phyloP scores from a whole-genome alignment of 805 yeast genomes.

The Vanderwaltozyma yarrowii region DNA sequence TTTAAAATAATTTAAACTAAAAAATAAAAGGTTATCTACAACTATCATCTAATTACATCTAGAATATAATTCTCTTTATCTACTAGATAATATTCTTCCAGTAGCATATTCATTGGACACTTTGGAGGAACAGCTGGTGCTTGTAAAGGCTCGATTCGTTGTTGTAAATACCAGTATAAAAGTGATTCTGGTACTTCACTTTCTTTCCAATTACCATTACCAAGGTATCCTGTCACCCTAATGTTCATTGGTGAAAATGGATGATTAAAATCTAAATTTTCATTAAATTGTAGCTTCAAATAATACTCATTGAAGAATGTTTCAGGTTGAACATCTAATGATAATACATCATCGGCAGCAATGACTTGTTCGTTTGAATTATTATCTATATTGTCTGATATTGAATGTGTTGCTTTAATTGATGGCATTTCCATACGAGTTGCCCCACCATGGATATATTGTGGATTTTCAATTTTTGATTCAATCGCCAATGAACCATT shows the following conservation, averaged over 20 bases:
- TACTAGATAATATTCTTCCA: constrained; percentile 17
- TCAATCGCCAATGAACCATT: no score
- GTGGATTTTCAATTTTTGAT: no score
- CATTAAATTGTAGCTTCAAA: constrained; percentile 5
- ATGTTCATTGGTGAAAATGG: constrained; percentile 8
- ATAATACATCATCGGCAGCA: constrained; percentile 4
- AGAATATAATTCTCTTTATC: neutral
- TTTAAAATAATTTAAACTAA: no score
- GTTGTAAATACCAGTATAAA: constrained; percentile 9
- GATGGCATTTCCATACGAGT: no score
- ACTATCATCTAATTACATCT: neutral
- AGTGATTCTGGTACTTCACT: constrained; percentile 3
- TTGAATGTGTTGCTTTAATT: no score
- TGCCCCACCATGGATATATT: no score
- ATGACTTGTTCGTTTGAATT: no score
- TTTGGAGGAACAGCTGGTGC: constrained; percentile 15
- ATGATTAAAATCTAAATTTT: constrained; percentile 4
- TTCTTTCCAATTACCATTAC: constrained; percentile 12
- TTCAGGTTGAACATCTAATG: constrained; percentile 5
- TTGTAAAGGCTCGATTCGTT: constrained; percentile 5
- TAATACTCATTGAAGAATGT: constrained; percentile 3
- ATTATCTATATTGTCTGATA: no score
- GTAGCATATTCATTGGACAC: constrained; percentile 15
- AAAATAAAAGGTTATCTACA: no score
- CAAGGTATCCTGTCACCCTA: constrained; percentile 13